A percentile compares a stretch with the other conserved stretches of the same genome.
Evolutionary conservation across 192 early-diverging fungal genomes (phyloP).

Genomic region (Entophlyctis luteolus): DNA sequence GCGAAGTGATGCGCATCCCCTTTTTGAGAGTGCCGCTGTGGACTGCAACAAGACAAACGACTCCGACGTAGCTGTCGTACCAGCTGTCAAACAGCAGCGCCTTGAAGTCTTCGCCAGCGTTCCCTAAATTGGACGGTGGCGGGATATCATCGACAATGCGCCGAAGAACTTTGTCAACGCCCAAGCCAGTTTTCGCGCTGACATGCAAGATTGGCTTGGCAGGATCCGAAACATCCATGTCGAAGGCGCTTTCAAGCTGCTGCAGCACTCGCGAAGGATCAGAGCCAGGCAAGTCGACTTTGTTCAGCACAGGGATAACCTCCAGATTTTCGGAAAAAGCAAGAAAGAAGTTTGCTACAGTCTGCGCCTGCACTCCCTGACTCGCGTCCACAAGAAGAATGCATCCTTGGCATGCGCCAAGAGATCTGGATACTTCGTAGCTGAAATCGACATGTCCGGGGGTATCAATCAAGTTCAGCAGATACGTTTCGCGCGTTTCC

Average conservation of each 20-base stretch:
- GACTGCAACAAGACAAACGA: slow-evolving; percentile 89
- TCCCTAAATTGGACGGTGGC: background rate
- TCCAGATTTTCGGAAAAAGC: slow-evolving; percentile 82
- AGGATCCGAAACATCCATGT: slow-evolving; percentile 57
- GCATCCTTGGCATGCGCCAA: slow-evolving; percentile 89
- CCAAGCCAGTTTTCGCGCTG: slow-evolving; percentile 77
- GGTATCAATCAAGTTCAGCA: slow-evolving; percentile 94
- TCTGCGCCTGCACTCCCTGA: slow-evolving; percentile 97
- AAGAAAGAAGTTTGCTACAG: slow-evolving; percentile 93
- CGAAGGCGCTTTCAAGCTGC: slow-evolving; percentile 86
- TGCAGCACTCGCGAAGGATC: slow-evolving; percentile 69
- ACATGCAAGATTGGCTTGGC: slow-evolving; percentile 46
- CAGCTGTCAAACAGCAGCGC: slow-evolving; percentile 94
- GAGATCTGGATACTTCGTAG: slow-evolving; percentile 90
- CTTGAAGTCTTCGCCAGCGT: slow-evolving; percentile 60
- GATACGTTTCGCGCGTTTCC: slow-evolving; percentile 62
- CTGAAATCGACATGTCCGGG: slow-evolving; percentile 89
- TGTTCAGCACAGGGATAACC: slow-evolving; percentile 90
- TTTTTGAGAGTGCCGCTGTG: slow-evolving; percentile 69
- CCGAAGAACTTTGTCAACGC: slow-evolving; percentile 16
- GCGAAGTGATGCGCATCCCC: slow-evolving; percentile 80
- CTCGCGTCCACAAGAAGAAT: slow-evolving; percentile 88
- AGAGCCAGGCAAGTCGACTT: slow-evolving; percentile 86
- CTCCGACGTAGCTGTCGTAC: slow-evolving; percentile 96
- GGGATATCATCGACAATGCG: slow-evolving; percentile 15